These are phyloP conservation scores for Gnetum montanum DNA, from an alignment of 75 land plant species.

Conservation along the genomic window DNA sequence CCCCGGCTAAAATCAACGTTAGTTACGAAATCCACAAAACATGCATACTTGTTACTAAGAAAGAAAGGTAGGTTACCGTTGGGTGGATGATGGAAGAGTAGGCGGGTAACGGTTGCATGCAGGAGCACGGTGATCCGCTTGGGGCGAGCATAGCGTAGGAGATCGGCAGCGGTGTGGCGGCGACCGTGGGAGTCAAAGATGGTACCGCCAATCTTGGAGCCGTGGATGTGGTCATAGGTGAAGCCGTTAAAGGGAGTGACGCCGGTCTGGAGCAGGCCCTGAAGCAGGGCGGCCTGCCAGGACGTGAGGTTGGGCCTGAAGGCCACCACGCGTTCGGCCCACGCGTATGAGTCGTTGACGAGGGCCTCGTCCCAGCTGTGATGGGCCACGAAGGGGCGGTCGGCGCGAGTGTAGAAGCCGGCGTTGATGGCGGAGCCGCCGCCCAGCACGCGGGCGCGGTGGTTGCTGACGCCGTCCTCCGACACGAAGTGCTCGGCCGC, in stretches of 20 bases:
- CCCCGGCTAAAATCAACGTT: conserved; percentile 15
- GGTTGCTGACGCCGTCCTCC: conserved; percentile 44
- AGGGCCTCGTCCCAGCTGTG: conserved; percentile 39
- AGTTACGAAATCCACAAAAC: too few species aligned
- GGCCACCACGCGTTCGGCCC: conserved; percentile 49
- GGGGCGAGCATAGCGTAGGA: conserved; percentile 53
- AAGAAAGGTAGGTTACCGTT: background rate
- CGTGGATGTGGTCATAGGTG: conserved; percentile 43
- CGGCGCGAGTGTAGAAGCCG: conserved; percentile 55
- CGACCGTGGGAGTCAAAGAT: conserved; percentile 57
- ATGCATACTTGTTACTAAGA: background rate
- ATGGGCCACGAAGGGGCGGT: conserved; percentile 23
- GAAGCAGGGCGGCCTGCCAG: conserved; percentile 42
- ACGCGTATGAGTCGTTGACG: conserved; percentile 49
- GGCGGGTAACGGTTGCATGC: conserved; percentile 48
- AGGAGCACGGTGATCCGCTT: conserved; percentile 42
- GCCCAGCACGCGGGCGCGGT: conserved; percentile 58
- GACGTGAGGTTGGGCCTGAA: conserved; percentile 16
- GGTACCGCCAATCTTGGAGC: conserved; percentile 77
- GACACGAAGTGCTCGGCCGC: conserved; percentile 43
- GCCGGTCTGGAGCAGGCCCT: conserved; percentile 47
- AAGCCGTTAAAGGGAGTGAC: conserved; percentile 42
- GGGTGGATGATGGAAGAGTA: conserved; percentile 29
- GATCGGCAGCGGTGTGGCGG: conserved; percentile 81
- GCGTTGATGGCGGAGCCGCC: conserved; percentile 56